phyloP scores from a whole-genome alignment of 805 yeast species.

The Starmerella cellae region DNA sequence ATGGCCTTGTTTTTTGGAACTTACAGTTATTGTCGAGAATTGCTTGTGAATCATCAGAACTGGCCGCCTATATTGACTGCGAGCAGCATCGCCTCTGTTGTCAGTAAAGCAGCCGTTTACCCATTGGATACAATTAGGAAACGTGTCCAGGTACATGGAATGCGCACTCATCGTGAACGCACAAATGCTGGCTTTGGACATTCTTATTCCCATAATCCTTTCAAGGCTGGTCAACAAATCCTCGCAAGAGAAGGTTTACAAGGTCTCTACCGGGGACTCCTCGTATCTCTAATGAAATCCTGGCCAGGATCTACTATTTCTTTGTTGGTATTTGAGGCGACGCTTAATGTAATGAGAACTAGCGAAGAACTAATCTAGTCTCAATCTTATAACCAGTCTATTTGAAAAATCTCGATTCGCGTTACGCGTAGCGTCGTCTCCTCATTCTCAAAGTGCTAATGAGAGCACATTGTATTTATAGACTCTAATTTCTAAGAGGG shows the following conservation, averaged over 20 bases:
- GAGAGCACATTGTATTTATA: no score
- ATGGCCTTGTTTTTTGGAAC: conserved; percentile 50
- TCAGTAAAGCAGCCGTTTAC: conserved; percentile 61
- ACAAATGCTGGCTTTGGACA: conserved; percentile 15
- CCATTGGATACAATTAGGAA: conserved; percentile 79
- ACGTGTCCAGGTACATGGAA: conserved; percentile 52
- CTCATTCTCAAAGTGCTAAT: no score
- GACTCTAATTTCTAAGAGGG: no score
- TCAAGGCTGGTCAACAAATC: conserved; percentile 30
- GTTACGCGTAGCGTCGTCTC: no score
- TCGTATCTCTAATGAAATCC: conserved; percentile 57
- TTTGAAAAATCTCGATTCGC: no score
- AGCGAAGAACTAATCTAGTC: no score
- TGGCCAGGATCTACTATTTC: conserved; percentile 61
- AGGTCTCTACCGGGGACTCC: conserved; percentile 65
- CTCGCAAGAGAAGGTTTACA: conserved; percentile 42
- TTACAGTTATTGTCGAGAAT: conserved; percentile 18
- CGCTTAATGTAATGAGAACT: conserved; percentile 20
- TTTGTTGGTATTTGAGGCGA: conserved; percentile 47
- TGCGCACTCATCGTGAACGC: conserved; percentile 6
- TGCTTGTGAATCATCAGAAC: conserved; percentile 4
- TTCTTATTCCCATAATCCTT: conserved; percentile 20
- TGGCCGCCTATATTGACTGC: conserved; percentile 29
- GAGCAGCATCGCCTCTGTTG: conserved; percentile 63
- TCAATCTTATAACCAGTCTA: no score